Percentiles rank a stretch among this genome's conserved stretches.
phyloP scores from a whole-genome alignment of 352 stramenopile genomes.

The Phytophthora sojae region DNA sequence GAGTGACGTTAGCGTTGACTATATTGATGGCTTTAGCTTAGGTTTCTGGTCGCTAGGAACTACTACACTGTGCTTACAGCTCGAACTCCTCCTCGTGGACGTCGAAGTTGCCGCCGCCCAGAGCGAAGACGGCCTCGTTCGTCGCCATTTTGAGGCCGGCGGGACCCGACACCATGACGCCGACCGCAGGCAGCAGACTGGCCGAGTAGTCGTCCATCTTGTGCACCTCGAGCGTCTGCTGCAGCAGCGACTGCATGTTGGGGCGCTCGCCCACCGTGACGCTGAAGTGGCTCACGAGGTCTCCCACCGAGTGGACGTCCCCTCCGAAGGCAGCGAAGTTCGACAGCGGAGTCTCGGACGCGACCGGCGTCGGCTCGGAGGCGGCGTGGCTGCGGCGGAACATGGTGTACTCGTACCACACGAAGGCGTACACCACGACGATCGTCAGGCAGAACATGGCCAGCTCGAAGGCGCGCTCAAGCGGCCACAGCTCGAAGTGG shows the following conservation, averaged over 20 bases:
- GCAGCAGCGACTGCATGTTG: constrained; percentile 42
- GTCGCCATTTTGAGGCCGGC: constrained; percentile 44
- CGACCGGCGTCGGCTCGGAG: constrained; percentile 17
- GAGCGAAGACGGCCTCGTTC: constrained; percentile 42
- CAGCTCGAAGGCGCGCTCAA: constrained; percentile 62
- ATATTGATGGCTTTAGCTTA: constrained; percentile 6
- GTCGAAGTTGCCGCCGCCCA: constrained; percentile 53
- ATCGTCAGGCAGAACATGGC: constrained; percentile 54
- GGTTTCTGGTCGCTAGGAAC: not conserved
- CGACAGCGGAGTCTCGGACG: constrained; percentile 9
- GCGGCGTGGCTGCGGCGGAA: constrained; percentile 22
- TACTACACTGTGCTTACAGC: constrained; percentile 29
- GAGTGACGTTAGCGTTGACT: not conserved
- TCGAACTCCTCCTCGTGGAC: constrained; percentile 67
- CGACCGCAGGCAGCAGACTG: constrained; percentile 37
- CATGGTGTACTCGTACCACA: constrained; percentile 54
- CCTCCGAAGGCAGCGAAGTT: constrained; percentile 27
- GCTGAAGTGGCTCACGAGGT: constrained; percentile 47
- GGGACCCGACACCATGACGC: constrained; percentile 51
- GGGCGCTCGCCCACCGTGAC: constrained; percentile 44
- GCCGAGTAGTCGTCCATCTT: constrained; percentile 20
- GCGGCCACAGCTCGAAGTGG: constrained; percentile 56
- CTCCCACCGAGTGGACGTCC: constrained; percentile 51
- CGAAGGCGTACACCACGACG: constrained; percentile 54
- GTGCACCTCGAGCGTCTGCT: constrained; percentile 37